Percentiles rank a stretch among this genome's conserved stretches.
These are phyloP conservation scores for Polygonum maritimum DNA, from an alignment of 148 eudicot species.

Conservation along the genomic window DNA sequence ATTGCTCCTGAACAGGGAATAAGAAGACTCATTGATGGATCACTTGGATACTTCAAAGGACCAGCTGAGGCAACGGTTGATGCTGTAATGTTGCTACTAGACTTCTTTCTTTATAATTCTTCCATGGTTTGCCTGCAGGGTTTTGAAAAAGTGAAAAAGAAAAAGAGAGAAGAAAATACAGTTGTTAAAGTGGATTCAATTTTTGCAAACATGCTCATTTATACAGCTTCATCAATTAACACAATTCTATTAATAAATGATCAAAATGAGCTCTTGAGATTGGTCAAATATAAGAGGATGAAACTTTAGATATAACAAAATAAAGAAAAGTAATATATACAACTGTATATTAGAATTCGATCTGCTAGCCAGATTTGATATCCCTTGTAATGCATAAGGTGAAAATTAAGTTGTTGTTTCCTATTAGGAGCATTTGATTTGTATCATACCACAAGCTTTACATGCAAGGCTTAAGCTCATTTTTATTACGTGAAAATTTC, in stretches of 20 bases:
- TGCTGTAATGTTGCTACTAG: conserved; percentile 47
- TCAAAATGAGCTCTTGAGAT: not conserved
- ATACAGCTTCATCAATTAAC: not conserved
- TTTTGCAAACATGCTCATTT: not conserved
- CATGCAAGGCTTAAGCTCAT: not conserved
- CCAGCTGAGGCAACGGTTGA: conserved; percentile 99
- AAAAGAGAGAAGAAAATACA: not conserved
- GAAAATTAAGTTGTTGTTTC: not conserved
- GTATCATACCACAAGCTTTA: not conserved
- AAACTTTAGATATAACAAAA: not conserved
- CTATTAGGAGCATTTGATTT: not conserved
- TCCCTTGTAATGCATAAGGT: not conserved
- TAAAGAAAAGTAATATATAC: not conserved
- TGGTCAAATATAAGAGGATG: not conserved
- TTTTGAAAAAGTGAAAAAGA: not conserved
- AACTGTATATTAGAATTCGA: not conserved
- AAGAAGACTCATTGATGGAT: conserved; percentile 95
- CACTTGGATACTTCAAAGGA: conserved; percentile 95
- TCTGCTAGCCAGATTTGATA: not conserved
- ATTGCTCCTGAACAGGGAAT: conserved; percentile 99
- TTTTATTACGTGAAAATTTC: not conserved
- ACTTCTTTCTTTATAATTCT: not conserved
- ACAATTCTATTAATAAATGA: not conserved
- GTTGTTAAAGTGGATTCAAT: not conserved
- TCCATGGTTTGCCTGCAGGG: conserved; percentile 2